Evolutionary conservation across 208 protist species (phyloP), one percentile per base, ranked within the genome.

Genomic region (Vickermania ingenoplastis): DNA sequence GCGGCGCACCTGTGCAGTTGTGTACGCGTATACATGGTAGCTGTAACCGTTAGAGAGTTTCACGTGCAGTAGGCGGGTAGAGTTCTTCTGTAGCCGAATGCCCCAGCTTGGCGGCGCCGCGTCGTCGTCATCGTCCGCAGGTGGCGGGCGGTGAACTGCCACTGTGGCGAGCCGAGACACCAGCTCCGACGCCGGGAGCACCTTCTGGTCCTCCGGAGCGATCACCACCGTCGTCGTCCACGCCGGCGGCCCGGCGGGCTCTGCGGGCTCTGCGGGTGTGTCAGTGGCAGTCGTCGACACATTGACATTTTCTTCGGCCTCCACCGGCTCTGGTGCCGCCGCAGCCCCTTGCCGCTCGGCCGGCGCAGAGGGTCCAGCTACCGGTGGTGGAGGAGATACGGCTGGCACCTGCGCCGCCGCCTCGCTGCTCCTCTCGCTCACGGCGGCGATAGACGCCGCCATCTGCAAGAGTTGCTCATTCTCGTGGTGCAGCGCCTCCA

Each of bases 1-100:
- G 24, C 86, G 81, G 23, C 79, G 71, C 3, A 74, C 81, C 31
- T 89, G 79, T 11, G 69, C 63, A 48, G 69, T 67, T 60, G 86
- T 89, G 31, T 63, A 54, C 2, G 80, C 73, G 41, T 80, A 92
- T 7, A 92, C 86, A 57, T 87, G 74, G 67, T 89, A 89, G 28
- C 65, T 65, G 55, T 86, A 92, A 30, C 62, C 27, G 11, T 67
- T 41, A 67, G 89, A 79, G 53, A 79, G 59, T 31, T 85, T 76
- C 3, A 92, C 24, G 13, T 60, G 57, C 41, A 75, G 73, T 17
- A 92, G 61, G 7, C 81, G 78, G 5, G 65, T 31, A 25, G 77
- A 86, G 21, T 74, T 73, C 24, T 57, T 65, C 68, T 85, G 76
- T 54, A 92, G 67, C 17, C 77, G 73, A 41, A 92, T 52, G n/a